Evolutionary conservation across 139 green algal genomes (phyloP).

Genomic region (Astrephomene gubernaculifera): DNA sequence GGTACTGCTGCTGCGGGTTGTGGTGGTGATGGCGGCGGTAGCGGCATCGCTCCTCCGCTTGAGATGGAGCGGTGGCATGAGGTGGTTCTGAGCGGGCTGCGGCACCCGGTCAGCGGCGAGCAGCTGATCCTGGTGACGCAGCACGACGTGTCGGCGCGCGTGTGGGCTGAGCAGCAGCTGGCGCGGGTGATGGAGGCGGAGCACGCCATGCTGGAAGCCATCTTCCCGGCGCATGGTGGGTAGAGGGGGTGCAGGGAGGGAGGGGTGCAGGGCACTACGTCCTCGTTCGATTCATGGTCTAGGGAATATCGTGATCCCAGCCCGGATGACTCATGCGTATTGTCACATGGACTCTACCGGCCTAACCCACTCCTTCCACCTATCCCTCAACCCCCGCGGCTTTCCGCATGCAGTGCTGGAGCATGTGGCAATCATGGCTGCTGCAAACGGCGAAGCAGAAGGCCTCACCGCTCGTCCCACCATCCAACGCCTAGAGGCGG

Average conservation of each 20-base stretch:
- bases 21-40: neutral
- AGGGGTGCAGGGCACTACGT: neutral
- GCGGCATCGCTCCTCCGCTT: neutral
- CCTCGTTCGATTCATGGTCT: too few relatives aligned
- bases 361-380: neutral
- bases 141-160: conserved; percentile 25
- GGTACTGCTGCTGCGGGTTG: neutral
- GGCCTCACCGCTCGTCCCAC: neutral
- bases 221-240: conserved; percentile 19
- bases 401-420: too few relatives aligned
- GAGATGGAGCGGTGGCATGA: conserved; percentile 24
- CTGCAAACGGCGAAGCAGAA: neutral
- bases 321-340: too few relatives aligned
- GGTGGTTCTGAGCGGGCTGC: conserved; percentile 15
- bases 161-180: conserved; percentile 30
- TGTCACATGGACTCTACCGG: too few relatives aligned
- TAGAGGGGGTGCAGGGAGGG: neutral
- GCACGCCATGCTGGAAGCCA: conserved; percentile 28
- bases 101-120: conserved; percentile 6
- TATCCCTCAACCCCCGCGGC: too few relatives aligned
- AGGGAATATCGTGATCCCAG: too few relatives aligned
- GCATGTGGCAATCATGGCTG: conserved; percentile 24
- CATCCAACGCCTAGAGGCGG: neutral
- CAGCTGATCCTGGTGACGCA: conserved; percentile 29
- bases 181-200: conserved; percentile 31